phyloP scores from a whole-genome alignment of 2,329 filamentous ascomycete genomes.

The Aspergillus ibericus region DNA sequence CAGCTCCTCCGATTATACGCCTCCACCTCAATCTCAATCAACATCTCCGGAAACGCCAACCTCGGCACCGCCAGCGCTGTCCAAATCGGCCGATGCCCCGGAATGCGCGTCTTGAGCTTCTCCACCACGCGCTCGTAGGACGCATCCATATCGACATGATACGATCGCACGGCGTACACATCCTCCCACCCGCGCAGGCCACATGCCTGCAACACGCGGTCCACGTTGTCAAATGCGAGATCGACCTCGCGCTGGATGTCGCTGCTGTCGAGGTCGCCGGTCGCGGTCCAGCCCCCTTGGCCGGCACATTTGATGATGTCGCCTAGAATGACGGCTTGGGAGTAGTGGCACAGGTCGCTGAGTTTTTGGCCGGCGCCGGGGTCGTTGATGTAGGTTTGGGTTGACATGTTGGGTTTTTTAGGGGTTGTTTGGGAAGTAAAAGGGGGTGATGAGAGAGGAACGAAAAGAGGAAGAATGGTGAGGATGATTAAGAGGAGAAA shows the following conservation, averaged over 20 bases:
- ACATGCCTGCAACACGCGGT: constrained; percentile 16
- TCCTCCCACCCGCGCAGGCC: constrained; percentile 19
- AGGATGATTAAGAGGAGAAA: no score
- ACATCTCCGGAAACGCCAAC: constrained; percentile 18
- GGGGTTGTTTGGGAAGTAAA: no score
- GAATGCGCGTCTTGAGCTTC: constrained; percentile 20
- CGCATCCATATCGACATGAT: constrained; percentile 18
- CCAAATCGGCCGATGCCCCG: constrained; percentile 22
- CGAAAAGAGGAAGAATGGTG: no score
- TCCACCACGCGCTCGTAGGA: constrained; percentile 18
- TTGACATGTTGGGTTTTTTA: background rate
- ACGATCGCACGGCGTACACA: constrained; percentile 22
- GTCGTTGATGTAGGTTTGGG: constrained; percentile 8
- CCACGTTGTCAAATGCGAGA: constrained; percentile 22
- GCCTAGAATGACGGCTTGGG: constrained; percentile 25
- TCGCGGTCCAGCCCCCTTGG: constrained; percentile 25
- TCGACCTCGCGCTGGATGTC: constrained; percentile 16
- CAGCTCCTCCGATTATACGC: background rate
- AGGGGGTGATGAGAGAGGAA: no score
- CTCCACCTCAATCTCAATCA: constrained; percentile 24
- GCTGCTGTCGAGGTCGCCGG: constrained; percentile 11
- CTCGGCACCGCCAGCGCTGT: constrained; percentile 17
- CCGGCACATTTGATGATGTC: constrained; percentile 24
- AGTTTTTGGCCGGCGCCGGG: constrained; percentile 4
- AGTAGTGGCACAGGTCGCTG: constrained; percentile 20